Base-by-base conservation (phyloP, 2,329 filamentous ascomycete genomes). In the Talaromyces sp. region DNA sequence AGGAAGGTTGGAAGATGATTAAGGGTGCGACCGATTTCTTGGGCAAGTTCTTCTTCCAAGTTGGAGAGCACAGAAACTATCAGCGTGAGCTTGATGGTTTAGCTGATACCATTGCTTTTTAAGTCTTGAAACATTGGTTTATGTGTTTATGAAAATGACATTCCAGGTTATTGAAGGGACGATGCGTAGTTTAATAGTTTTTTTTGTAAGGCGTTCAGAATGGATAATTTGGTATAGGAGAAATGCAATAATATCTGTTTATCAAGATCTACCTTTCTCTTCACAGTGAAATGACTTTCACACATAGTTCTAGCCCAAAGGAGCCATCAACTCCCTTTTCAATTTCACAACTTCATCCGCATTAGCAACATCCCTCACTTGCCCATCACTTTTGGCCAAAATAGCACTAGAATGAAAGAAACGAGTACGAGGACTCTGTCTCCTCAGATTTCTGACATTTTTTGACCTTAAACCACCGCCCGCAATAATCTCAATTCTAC, bases 31-130 rank as follows among this genome's bases (percentile, higher is more conserved):
- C 82, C 70, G 85, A 87, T 58, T 94, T 95, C 74, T 70, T 92
- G 65, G 87, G 89, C 69, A 85, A 87, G 70, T 93, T 92, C 79
- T 86, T 88, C 54, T 89, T 83, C 71, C 83, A 86, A 17, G 87
- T 95, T 62, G 86, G 87, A 25, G 85, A 87, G 79, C 91, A 95
- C 73, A 85, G 88, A 72, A 90, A 90, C 74, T 96, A 87, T 79
- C 82, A 88, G 61, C 82, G 92, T 25, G 91, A 96, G 82, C 67
- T 90, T 74, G 87, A 90, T 68, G 91, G 91, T 0, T 76, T 94
- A 70, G 85, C 79, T 61, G 76, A 80, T 2, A 83, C 86, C 81
- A 85, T 94, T 65, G 89, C 90, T 1, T 94, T 89, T 71, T 93
- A 86, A 57, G 10, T 11, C 0, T 3, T 33, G 25, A 17, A 11